phyloP scores from a whole-genome alignment of 2,329 filamentous ascomycete species.

The Cordyceps militaris region DNA sequence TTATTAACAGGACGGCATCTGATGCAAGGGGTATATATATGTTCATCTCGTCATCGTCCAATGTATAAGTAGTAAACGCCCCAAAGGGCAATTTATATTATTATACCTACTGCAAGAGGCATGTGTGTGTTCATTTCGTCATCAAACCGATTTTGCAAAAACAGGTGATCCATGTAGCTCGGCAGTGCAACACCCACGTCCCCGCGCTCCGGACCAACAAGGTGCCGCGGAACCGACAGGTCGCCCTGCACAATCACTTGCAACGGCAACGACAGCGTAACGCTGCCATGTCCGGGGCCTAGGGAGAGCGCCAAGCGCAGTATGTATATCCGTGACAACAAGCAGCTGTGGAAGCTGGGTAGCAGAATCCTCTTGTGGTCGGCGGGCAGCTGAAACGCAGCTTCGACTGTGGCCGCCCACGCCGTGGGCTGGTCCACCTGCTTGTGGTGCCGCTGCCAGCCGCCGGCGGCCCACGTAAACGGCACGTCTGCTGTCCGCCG shows the following conservation, averaged over 20 bases:
- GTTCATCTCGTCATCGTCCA: too few species aligned
- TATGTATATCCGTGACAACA: conserved; percentile 5
- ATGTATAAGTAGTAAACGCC: neutral
- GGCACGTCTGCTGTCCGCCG: neutral
- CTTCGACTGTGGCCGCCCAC: neutral
- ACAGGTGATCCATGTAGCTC: neutral
- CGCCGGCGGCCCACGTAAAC: neutral
- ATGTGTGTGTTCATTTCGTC: neutral
- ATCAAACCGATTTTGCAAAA: neutral
- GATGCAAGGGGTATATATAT: neutral
- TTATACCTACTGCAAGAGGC: neutral
- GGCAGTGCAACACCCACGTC: neutral
- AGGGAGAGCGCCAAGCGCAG: neutral
- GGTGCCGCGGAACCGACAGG: neutral
- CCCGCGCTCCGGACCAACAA: neutral
- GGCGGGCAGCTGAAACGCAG: neutral
- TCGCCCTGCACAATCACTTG: neutral
- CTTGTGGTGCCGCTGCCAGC: neutral
- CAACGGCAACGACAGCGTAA: neutral
- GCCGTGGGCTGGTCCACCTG: neutral
- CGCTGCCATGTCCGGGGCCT: neutral
- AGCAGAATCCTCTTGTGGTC: neutral
- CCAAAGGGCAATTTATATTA: neutral
- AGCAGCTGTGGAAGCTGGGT: conserved; percentile 5
- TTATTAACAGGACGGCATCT: too few species aligned